Evolutionary conservation across 352 stramenopile genomes (phyloP), one percentile per base, ranked within the genome.

Genomic region (Pythium guiyangense): DNA sequence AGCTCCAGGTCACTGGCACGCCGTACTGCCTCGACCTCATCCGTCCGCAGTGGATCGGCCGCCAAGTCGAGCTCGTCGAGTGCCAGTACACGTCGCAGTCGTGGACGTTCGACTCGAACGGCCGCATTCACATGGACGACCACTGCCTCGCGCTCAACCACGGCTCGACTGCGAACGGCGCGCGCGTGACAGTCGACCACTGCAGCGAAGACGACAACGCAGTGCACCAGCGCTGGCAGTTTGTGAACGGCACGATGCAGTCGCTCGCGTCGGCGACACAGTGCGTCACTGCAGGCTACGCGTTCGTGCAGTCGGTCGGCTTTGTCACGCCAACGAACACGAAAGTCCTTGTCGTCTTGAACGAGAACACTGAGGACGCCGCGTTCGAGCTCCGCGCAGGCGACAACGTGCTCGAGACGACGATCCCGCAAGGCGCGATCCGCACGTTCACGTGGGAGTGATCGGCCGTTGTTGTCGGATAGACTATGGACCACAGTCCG

Each of bases 291-390:
- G 84, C 76, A 0, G 84, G 84, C 1, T 94, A 92, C 62, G 66
- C 79, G 18, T 89, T 94, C 55, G 68, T 88, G 18, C 84, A 92
- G 59, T 69, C 81, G 0, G 54, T 67, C 34, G 73, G 79, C 1
- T 94, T 94, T 51, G 67, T 86, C 52, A 94, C 82, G 11, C 85
- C 85, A 1, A 61, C 80, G 27, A 70, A 90, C 61, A 77, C 75
- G 51, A 90, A 79, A 52, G 81, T 94, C 35, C 68, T 89, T 51
- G 83, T 94, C 14, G 79, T 92, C 34, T 66, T 94, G 58, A 94
- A 94, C 59, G 82, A 92, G 52, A 92, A 94, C 70, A 87, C 80
- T 26, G 82, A 91, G 54, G 70, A 79, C 20, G 79, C 75, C 0
- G 52, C 73, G 34, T 91, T 94, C 31, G 71, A 84, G 52, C 54